Percentiles rank a stretch among this genome's conserved stretches.
Conservation (phyloP, 176 grass and related monocot species). For the Paspalum vaginatum region DNA sequence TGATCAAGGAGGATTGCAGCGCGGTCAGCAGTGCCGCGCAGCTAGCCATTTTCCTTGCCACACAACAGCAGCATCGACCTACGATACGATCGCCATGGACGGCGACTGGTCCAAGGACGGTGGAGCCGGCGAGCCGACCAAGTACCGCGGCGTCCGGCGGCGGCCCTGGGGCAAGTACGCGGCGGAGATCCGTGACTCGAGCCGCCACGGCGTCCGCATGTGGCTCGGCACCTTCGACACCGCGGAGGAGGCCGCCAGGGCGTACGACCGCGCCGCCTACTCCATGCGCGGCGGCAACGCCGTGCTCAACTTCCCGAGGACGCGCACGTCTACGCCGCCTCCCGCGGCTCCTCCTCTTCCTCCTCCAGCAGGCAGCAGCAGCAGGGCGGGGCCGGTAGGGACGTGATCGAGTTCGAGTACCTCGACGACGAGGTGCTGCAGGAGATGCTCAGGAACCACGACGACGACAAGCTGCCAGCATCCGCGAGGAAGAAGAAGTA, state of each 20-base stretch:
- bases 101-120: background rate
- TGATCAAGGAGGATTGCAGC: no score
- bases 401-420: conserved; percentile 79
- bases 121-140: conserved; percentile 51
- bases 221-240: conserved; percentile 90
- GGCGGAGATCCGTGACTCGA: conserved; percentile 88
- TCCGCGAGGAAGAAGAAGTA: conserved; percentile 1
- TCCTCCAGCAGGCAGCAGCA: conserved; percentile 11
- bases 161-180: conserved; percentile 82
- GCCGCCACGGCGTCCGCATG: conserved; percentile 66
- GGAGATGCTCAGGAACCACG: conserved; percentile 57
- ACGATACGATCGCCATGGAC: conserved; percentile 4
- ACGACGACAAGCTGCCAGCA: background rate
- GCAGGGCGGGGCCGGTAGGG: background rate
- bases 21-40: no score
- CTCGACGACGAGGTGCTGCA: conserved; percentile 75
- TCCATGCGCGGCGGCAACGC: conserved; percentile 76
- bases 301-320: conserved; percentile 84
- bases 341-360: conserved; percentile 5
- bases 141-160: conserved; percentile 76
- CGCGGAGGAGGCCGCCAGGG: conserved; percentile 76
- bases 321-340: conserved; percentile 34
- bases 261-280: conserved; percentile 79
- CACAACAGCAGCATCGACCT: background rate
- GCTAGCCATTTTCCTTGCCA: background rate